phyloP scores from a whole-genome alignment of 75 land plant species.

The Picea sitchensis region DNA sequence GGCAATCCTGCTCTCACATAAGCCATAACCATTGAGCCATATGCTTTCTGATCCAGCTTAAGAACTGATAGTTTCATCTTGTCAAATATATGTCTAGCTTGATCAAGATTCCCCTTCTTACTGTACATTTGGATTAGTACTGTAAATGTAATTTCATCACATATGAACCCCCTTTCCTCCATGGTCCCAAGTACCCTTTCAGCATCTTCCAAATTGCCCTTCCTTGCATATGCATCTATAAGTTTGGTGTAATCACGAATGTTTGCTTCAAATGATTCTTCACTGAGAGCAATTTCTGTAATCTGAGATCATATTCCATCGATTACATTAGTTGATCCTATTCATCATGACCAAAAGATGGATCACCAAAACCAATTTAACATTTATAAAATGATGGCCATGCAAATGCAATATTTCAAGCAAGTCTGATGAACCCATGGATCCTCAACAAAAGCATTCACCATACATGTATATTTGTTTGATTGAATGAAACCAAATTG shows the following conservation, averaged over 20 bases:
- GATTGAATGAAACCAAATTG: background rate
- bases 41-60: slow-evolving; percentile 61
- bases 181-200: slow-evolving; percentile 46
- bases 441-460: background rate
- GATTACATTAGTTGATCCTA: background rate
- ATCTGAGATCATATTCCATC: slow-evolving; percentile 39
- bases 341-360: background rate
- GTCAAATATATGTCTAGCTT: slow-evolving; percentile 54
- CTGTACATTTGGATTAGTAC: slow-evolving; percentile 75
- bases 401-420: too few relatives aligned
- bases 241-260: slow-evolving; percentile 87
- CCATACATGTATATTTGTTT: background rate
- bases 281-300: slow-evolving; percentile 55
- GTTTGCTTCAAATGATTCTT: slow-evolving; percentile 78
- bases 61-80: slow-evolving; percentile 55
- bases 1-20: slow-evolving; percentile 68
- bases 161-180: slow-evolving; percentile 57
- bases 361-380: background rate
- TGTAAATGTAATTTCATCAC: slow-evolving; percentile 69
- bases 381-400: background rate
- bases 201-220: slow-evolving; percentile 45
- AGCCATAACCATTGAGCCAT: slow-evolving; percentile 82
- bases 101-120: slow-evolving; percentile 55
- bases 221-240: slow-evolving; percentile 57
- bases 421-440: background rate